Evolutionary conservation across 495 filamentous ascomycete genomes (phyloP).

Genomic region (Podospora sp.): DNA sequence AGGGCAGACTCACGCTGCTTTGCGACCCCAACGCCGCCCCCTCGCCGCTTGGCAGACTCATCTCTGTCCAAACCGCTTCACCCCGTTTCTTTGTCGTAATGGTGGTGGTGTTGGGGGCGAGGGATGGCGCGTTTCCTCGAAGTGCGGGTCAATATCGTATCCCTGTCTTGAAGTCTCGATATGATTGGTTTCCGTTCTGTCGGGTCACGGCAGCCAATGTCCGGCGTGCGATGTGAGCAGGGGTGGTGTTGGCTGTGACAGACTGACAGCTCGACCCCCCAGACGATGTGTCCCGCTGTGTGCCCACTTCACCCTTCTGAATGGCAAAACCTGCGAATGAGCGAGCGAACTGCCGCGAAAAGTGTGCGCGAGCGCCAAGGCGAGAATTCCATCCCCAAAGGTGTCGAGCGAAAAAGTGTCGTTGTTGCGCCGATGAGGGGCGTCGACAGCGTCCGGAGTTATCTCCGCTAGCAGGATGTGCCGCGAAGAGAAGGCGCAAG

Average conservation of each 20-base stretch:
- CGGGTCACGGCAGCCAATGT: constrained; percentile 5
- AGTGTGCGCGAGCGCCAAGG: too few relatives aligned
- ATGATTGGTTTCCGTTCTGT: constrained; percentile 19
- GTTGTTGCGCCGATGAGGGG: too few relatives aligned
- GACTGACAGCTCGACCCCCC: background rate
- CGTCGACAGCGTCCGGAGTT: too few relatives aligned
- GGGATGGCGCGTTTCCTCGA: background rate
- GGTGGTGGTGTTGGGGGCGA: background rate
- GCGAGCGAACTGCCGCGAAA: too few relatives aligned
- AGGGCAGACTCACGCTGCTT: background rate
- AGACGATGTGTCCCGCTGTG: background rate
- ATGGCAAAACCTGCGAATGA: background rate
- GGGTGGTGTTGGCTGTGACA: background rate
- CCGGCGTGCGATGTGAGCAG: background rate
- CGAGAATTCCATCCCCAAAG: too few relatives aligned
- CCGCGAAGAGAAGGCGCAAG: background rate
- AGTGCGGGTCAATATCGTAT: background rate
- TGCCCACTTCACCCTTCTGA: background rate
- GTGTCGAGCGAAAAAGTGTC: too few relatives aligned
- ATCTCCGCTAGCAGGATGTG: too few relatives aligned
- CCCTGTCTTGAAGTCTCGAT: background rate
- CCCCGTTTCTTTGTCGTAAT: background rate
- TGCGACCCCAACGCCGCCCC: background rate
- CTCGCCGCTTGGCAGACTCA: background rate
- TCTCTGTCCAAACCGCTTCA: background rate